These are phyloP conservation scores for Metarhizium humberi DNA, from an alignment of 2,329 filamentous ascomycete genomes.

Conservation along the genomic window DNA sequence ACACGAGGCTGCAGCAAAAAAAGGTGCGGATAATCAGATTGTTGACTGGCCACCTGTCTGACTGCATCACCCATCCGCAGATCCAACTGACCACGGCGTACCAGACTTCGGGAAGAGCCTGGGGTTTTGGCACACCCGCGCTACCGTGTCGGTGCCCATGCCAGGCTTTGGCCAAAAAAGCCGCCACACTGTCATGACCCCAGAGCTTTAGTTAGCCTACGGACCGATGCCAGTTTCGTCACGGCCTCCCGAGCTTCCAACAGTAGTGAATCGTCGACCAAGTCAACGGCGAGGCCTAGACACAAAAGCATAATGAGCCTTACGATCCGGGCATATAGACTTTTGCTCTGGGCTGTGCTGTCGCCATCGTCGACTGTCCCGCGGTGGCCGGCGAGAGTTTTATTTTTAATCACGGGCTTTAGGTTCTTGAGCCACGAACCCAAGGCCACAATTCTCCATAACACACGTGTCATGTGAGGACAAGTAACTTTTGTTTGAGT, in stretches of 20 bases:
- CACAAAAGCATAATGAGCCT: background rate
- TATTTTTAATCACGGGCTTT: background rate
- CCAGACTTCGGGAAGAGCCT: background rate
- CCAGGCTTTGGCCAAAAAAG: background rate
- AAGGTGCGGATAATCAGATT: too few relatives aligned
- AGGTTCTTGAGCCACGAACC: background rate
- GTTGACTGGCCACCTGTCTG: too few relatives aligned
- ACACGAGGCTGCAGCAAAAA: too few relatives aligned
- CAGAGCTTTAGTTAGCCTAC: background rate
- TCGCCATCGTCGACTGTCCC: background rate
- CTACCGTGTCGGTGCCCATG: background rate
- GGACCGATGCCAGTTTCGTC: background rate
- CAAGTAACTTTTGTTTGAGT: background rate
- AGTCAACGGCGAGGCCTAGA: background rate
- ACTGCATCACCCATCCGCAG: too few relatives aligned
- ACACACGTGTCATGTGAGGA: background rate
- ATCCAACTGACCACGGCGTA: background rate
- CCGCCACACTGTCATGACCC: constrained; percentile 5
- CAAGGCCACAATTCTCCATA: background rate
- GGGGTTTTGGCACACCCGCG: background rate
- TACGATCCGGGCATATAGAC: background rate
- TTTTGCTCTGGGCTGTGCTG: background rate
- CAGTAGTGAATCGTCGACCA: background rate
- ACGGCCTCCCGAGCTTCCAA: background rate
- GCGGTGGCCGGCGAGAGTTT: background rate